phyloP scores from a whole-genome alignment of 805 yeast genomes.

The Sugiyamaella qingdaonensis region DNA sequence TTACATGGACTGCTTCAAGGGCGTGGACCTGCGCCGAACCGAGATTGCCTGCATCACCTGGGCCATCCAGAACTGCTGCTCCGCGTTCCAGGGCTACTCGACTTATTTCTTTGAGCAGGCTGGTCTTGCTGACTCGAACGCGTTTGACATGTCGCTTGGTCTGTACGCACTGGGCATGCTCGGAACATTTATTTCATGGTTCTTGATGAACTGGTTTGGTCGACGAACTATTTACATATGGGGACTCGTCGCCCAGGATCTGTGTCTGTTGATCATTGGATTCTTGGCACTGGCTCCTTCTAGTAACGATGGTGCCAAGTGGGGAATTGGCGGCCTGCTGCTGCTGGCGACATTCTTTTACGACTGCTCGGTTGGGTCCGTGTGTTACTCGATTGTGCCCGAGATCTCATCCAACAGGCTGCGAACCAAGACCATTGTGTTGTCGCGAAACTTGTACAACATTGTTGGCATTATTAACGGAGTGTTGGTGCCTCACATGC shows the following conservation, averaged over 20 bases:
- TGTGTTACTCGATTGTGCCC: slow-evolving; percentile 38
- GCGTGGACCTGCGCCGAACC: slow-evolving; percentile 46
- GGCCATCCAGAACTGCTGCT: slow-evolving; percentile 38
- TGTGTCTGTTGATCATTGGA: slow-evolving; percentile 43
- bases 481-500: slow-evolving; percentile 40
- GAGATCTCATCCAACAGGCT: slow-evolving; percentile 41
- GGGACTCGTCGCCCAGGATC: slow-evolving; percentile 37
- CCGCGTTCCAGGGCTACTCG: slow-evolving; percentile 6
- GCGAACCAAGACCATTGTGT: slow-evolving; percentile 40
- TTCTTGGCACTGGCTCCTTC: slow-evolving; percentile 37
- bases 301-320: slow-evolving; percentile 18
- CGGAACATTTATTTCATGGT: slow-evolving; percentile 37
- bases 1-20: slow-evolving; percentile 44
- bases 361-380: slow-evolving; percentile 44
- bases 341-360: slow-evolving; percentile 43
- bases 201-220: slow-evolving; percentile 21
- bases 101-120: slow-evolving; percentile 22
- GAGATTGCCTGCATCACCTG: slow-evolving; percentile 44
- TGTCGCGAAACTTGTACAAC: slow-evolving; percentile 35
- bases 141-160: slow-evolving; percentile 45
- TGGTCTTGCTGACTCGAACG: slow-evolving; percentile 15
- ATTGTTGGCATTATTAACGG: slow-evolving; percentile 19
- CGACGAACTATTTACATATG: slow-evolving; percentile 22
- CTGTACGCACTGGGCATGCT: slow-evolving; percentile 43
- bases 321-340: slow-evolving; percentile 41